Evolutionary conservation across 2,329 filamentous ascomycete genomes (phyloP).

Genomic region (Ceratocystis ficicola): DNA sequence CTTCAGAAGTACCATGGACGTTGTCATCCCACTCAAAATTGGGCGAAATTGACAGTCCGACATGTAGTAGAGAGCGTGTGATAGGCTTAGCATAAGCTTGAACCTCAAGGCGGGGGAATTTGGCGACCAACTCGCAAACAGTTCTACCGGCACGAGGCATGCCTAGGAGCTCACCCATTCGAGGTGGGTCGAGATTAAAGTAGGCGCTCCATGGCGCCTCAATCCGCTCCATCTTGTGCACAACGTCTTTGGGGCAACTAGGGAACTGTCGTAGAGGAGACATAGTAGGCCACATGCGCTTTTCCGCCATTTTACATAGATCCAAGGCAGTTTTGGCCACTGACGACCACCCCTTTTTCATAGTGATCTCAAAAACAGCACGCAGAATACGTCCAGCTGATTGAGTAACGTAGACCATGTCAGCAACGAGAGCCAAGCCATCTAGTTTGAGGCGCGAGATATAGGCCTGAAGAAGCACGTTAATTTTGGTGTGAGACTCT

Average conservation of each 20-base stretch:
- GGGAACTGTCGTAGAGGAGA: constrained; percentile 86
- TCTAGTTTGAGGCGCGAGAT: constrained; percentile 91
- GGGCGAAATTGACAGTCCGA: constrained; percentile 82
- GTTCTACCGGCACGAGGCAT: constrained; percentile 77
- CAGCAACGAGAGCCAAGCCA: constrained; percentile 89
- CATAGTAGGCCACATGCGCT: constrained; percentile 99
- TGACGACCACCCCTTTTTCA: constrained; percentile 91
- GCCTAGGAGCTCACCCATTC: constrained; percentile 88
- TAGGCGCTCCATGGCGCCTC: constrained; percentile 89
- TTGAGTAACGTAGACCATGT: constrained; percentile 97
- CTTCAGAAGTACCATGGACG: constrained; percentile 76
- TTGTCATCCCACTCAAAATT: constrained; percentile 93
- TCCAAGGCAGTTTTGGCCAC: constrained; percentile 88
- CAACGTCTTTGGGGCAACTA: constrained; percentile 66
- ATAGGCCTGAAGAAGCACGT: constrained; percentile 90
- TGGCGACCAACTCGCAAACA: constrained; percentile 76
- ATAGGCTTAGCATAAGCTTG: constrained; percentile 91
- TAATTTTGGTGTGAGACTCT: constrained; percentile 94
- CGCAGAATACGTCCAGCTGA: constrained; percentile 91
- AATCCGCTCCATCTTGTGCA: constrained; percentile 87
- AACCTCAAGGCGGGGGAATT: constrained; percentile 85
- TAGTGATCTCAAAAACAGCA: constrained; percentile 91
- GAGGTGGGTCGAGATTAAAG: constrained; percentile 89
- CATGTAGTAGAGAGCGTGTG: constrained; percentile 80
- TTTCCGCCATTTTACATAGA: constrained; percentile 98